Evolutionary conservation across 2,329 filamentous ascomycete genomes (phyloP), one percentile per base, ranked within the genome.

Genomic region (Aureobasidium sp.): DNA sequence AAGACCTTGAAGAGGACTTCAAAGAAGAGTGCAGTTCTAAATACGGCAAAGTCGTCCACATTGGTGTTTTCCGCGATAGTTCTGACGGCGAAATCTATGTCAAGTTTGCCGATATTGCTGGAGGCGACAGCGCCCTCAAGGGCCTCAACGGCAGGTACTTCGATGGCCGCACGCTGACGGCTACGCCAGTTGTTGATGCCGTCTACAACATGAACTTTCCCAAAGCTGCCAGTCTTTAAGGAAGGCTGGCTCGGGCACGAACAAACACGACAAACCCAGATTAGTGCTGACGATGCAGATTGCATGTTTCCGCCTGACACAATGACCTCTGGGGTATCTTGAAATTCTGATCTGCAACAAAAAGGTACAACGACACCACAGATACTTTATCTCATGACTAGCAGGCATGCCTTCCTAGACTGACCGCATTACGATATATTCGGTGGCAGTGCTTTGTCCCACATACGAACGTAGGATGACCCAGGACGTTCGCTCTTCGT

Each of bases 21-120:
- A 88, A 89, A 76, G 82, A 85, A 71, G 94, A 99, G 81, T 96
- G 93, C 74, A 90, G 96, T 79, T 83, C 86, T 70, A 96, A 94
- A 81, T 99, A 97, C 81, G 94, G 94, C 72, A 90, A 93, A 70
- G 93, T 99, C 71, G 91, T 97, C 75, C 94, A 99, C 85, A 95
- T 97, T 77, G 71, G 67, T 63, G 63, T 73, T 57, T 85, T 91
- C 69, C 84, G 96, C 77, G 93, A 97, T 80, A 86, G 89, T 67
- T 95, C 96, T 78, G 94, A 91, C 51, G 94, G 94, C 77, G 94
- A 99, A 74, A 93, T 99, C 69, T 99, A 96, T 77, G 86, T 99
- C 75, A 99, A 99, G 77, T 99, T 99, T 79, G 91, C 96, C 77
- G 89, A 91, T 71, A 90, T 97, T 65, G 86, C 92, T 74, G 93